phyloP scores from a whole-genome alignment of 2,329 filamentous ascomycete genomes.

The Pestalotiopsis sp. region DNA sequence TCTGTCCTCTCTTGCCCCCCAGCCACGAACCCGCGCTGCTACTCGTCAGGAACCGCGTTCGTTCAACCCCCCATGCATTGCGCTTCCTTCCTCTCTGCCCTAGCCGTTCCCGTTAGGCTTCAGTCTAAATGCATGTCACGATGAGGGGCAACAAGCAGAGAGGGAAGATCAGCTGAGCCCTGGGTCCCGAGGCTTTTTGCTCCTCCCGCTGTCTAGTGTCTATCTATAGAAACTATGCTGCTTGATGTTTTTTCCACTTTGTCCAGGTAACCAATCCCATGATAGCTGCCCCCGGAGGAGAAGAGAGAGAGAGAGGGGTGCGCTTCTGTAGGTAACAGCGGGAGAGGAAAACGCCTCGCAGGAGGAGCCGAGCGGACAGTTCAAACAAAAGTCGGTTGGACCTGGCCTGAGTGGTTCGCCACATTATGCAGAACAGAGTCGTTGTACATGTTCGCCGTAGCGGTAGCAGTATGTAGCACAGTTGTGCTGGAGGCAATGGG shows the following conservation, averaged over 20 bases:
- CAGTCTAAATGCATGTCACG: background rate
- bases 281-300: background rate
- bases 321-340: background rate
- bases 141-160: background rate
- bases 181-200: background rate
- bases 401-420: too few relatives aligned
- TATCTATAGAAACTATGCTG: background rate
- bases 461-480: too few relatives aligned
- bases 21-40: too few relatives aligned
- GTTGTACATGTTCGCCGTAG: too few relatives aligned
- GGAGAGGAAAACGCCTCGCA: constrained; percentile 1
- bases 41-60: background rate
- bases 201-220: background rate
- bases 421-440: too few relatives aligned
- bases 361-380: background rate
- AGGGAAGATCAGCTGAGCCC: background rate
- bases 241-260: too few relatives aligned
- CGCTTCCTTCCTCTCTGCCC: background rate
- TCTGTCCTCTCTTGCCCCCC: too few relatives aligned
- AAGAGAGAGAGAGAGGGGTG: background rate
- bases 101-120: background rate
- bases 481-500: too few relatives aligned
- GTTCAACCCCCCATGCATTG: background rate
- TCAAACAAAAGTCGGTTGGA: too few relatives aligned
- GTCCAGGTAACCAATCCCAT: too few relatives aligned